Evolutionary conservation across 345 rosid species (phyloP).

Genomic region (Arabidopsis arenosa): DNA sequence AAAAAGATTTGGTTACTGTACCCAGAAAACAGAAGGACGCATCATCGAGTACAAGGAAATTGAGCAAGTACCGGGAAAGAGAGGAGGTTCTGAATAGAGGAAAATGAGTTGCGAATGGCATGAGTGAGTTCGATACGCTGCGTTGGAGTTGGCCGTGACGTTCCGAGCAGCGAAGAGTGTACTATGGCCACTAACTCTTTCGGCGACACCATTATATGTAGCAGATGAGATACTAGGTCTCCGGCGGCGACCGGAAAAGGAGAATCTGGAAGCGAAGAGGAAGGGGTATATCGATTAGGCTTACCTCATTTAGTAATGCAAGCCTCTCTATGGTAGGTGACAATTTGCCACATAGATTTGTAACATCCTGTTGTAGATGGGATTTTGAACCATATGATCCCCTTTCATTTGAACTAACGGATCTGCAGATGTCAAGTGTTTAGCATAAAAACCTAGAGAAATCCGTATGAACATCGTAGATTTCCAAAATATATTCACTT

Average conservation of each 20-base stretch:
- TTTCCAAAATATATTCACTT: not conserved
- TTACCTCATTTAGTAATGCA: constrained; percentile 84
- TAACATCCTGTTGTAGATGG: constrained; percentile 52
- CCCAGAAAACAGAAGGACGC: constrained; percentile 2
- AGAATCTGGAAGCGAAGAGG: no score
- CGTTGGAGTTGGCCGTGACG: constrained; percentile 68
- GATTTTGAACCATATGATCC: constrained; percentile 52
- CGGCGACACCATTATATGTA: constrained; percentile 60
- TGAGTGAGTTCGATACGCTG: constrained; percentile 80
- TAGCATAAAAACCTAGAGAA: constrained; percentile 1
- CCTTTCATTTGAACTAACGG: constrained; percentile 45
- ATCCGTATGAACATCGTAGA: not conserved
- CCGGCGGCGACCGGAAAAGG: not conserved
- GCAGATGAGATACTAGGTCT: not conserved
- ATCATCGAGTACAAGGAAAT: not conserved
- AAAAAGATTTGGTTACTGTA: not conserved
- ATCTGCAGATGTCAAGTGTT: constrained; percentile 51
- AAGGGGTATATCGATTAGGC: not conserved
- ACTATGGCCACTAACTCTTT: constrained; percentile 69
- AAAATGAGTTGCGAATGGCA: constrained; percentile 70
- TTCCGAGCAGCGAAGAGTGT: constrained; percentile 70
- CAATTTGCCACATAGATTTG: constrained; percentile 62
- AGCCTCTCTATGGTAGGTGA: constrained; percentile 80
- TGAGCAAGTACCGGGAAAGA: constrained; percentile 60
- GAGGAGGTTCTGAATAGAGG: constrained; percentile 73